Evolutionary conservation across 2,329 filamentous ascomycete genomes (phyloP), one percentile per base, ranked within the genome.

Genomic region (Cryphonectria naterciae): DNA sequence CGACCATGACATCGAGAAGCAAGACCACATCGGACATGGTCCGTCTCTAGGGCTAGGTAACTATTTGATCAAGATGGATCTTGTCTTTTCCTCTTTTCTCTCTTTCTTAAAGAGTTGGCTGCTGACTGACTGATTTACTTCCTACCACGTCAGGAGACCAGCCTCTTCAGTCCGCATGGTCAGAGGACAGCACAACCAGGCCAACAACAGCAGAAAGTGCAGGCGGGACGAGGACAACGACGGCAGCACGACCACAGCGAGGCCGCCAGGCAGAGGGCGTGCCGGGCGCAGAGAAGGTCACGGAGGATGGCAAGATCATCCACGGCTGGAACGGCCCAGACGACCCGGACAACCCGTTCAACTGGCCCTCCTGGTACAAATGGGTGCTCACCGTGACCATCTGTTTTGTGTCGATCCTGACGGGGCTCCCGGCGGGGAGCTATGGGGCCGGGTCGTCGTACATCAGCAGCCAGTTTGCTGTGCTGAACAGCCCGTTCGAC

Each of bases 281-380:
- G 10, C 66, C 66, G 41, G 69, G 69, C 37, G 66, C 61, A 2
- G 69, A 68, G 25, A 71, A 68, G 54, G 46, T 61, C 35, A 66
- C 62, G 2, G 66, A 76, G 4, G 79, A 80, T 54, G 80, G 81
- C 25, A 70, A 77, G n/a, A 84, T 85, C 62, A 73, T 83, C 2
- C 81, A 87, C 35, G 83, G 80, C 77, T 87, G 85, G 85, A 80
- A 84, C 35, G 80, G 83, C 3, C 79, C 82, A 0, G 76, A 83
- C 72, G 85, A 87, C 69, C 82, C 81, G 0, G 76, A 82, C n/a
- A 86, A 86, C 41, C 85, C 85, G 0, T 83, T 82, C 75, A 88
- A 88, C 76, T 88, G 86, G 84, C 79, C 85, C 0, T 76, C 75
- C 0, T 84, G 82, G 81, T 78, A 79, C 69, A 88, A 88, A 75